Evolutionary conservation across 2,329 filamentous ascomycete species (phyloP).

Genomic region (Nemania sp.): DNA sequence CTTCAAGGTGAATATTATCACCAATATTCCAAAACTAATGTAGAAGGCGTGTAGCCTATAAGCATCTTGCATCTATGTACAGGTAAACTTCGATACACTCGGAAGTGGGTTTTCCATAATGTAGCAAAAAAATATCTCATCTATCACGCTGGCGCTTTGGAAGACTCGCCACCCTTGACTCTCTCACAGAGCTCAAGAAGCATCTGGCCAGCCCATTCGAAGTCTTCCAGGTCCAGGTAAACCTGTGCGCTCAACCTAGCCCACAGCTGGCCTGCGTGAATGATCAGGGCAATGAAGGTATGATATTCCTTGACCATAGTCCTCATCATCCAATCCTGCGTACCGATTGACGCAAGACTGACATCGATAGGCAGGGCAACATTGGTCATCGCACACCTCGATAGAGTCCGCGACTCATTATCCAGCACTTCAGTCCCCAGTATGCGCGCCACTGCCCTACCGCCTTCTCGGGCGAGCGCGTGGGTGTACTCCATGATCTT

Average conservation of each 20-base stretch:
- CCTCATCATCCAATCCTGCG: conserved; percentile 61
- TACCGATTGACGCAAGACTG: conserved; percentile 36
- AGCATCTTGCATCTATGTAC: no score
- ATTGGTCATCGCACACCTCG: conserved; percentile 72
- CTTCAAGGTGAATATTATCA: no score
- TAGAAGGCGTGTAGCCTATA: no score
- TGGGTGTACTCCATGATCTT: conserved; percentile 67
- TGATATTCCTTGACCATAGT: conserved; percentile 62
- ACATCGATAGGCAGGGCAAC: conserved; percentile 69
- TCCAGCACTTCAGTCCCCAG: conserved; percentile 76
- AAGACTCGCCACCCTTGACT: conserved; percentile 33
- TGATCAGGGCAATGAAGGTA: conserved; percentile 71
- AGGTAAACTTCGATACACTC: no score
- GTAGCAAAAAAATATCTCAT: no score
- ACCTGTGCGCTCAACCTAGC: conserved; percentile 77
- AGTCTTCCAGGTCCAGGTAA: conserved; percentile 81
- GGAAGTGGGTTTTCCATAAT: no score
- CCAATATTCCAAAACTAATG: no score
- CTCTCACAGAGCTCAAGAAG: conserved; percentile 56
- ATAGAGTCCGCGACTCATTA: conserved; percentile 64
- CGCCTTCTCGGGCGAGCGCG: conserved; percentile 67
- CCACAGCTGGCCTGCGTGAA: conserved; percentile 69
- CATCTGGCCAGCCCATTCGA: conserved; percentile 67
- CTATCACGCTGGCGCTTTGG: no score
- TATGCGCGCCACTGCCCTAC: conserved; percentile 59